Conservation (phyloP, 495 filamentous ascomycete genomes). For the Thermothielavioides terrestris region DNA sequence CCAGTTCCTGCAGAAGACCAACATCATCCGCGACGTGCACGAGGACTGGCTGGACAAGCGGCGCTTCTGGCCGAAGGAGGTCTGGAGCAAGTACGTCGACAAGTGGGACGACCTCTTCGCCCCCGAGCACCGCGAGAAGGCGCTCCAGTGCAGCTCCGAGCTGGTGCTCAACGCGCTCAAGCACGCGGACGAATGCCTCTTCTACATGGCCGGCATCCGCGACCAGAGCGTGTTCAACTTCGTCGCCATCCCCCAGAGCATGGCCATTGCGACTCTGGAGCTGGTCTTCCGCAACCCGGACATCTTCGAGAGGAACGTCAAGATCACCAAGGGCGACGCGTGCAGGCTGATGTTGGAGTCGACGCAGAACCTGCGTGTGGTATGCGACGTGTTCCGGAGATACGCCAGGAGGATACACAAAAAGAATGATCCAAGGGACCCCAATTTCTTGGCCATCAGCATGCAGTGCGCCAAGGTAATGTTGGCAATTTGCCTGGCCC, state of each 20-base stretch:
- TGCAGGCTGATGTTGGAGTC: conserved; percentile 87
- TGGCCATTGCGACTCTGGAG: conserved; percentile 93
- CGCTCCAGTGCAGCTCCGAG: conserved; percentile 83
- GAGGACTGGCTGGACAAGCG: conserved; percentile 83
- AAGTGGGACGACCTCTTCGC: conserved; percentile 86
- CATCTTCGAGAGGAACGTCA: conserved; percentile 82
- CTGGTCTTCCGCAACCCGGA: conserved; percentile 86
- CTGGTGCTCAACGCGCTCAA: conserved; percentile 85
- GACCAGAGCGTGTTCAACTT: conserved; percentile 99
- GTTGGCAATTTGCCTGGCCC: conserved; percentile 20
- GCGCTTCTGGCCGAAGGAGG: conserved; percentile 87
- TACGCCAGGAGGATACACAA: conserved; percentile 77
- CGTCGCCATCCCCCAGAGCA: conserved; percentile 92
- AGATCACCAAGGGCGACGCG: conserved; percentile 92
- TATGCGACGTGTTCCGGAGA: conserved; percentile 69
- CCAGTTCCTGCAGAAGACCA: conserved; percentile 93
- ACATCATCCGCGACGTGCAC: conserved; percentile 91
- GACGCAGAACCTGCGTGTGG: conserved; percentile 72
- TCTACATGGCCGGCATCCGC: conserved; percentile 91
- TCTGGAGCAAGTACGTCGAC: conserved; percentile 90
- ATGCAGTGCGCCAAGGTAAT: conserved; percentile 80
- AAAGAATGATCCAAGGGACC: conserved; percentile 91
- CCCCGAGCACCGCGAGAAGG: conserved; percentile 66
- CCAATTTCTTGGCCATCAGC: conserved; percentile 89
- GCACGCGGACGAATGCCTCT: conserved; percentile 87